Percentiles rank a stretch among this genome's conserved stretches.
These are phyloP conservation scores for Bolboschoenus planiculmis DNA, from an alignment of 176 grass and related monocot species.

Conservation along the genomic window DNA sequence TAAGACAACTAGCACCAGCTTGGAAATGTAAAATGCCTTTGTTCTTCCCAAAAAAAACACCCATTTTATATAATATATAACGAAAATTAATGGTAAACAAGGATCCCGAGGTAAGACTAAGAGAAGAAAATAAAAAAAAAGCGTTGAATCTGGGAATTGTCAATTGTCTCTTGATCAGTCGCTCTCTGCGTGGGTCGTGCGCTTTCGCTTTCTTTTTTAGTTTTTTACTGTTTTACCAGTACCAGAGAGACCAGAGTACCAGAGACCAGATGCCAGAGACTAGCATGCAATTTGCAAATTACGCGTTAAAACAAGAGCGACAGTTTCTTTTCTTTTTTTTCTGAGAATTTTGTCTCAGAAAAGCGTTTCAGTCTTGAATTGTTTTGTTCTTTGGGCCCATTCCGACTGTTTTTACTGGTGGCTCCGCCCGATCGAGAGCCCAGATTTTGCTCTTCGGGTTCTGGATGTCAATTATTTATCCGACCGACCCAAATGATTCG, in stretches of 20 bases:
- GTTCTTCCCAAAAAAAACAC: slow-evolving; percentile 9
- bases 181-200: slow-evolving; percentile 2
- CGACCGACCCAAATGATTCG: not conserved
- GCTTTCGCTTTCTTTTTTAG: not conserved
- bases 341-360: not conserved
- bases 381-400: not conserved
- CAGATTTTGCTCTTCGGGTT: not conserved
- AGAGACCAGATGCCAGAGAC: not conserved
- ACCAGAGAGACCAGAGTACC: not conserved
- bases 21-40: not conserved
- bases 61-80: not conserved
- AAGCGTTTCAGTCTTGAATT: not conserved
- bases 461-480: not conserved
- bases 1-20: slow-evolving; percentile 1
- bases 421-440: not conserved
- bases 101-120: slow-evolving; percentile 10
- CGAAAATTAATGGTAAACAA: not conserved
- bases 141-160: slow-evolving; percentile 12
- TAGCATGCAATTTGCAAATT: not conserved
- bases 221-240: slow-evolving; percentile 15
- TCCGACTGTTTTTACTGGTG: not conserved
- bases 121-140: not conserved
- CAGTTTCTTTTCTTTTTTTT: slow-evolving; percentile 2
- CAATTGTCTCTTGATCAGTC: slow-evolving; percentile 20
- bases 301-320: not conserved